Base-by-base conservation (phyloP, 2,329 filamentous ascomycete species). In the Fusarium sp. region DNA sequence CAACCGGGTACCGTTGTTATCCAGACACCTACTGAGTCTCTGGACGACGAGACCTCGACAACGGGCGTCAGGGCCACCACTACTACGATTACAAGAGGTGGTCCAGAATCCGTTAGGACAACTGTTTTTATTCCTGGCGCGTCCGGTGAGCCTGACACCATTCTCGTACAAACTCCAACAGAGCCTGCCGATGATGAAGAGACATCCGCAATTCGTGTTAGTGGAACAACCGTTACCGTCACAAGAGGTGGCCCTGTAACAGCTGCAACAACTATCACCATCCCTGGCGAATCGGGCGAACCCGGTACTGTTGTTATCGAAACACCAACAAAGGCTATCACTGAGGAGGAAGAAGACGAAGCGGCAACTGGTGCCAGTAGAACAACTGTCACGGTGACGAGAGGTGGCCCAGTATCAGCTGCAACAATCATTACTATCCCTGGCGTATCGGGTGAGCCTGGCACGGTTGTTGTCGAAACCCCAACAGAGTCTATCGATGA, bases 231-330 rank as follows among this genome's bases (percentile, higher is more conserved):
- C 7, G 11, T 52, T 13, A 62, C 54, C 9, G 26, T 59, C 22
- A 50, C 26, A 14, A 33, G 58, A 24, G 58, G 55, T 10, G 39
- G 39, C 1, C 11, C 61, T 4, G 53, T 42, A 0, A 40, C 62
- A n/a, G 45, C 46, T 7, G 52, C 51, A 1, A 44, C 15, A 10
- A 68, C 53, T 0, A 22, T 52, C 1, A 69, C 42, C 1, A 36
- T 65, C 4, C 54, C 54, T 0, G 45, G 60, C 1, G 22, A 28
- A 3, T 56, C 65, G 1, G 55, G 51, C 5, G 22, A 39, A 5
- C 46, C 57, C 1, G 51, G 53, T 2, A 68, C 65, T 7, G 42
- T 68, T 6, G 26, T 69, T 1, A 22, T 68, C 2, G 45, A 69
- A 17, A 66, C 24, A 2, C 51, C 50, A 6, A 42, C 44, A 3